Percentiles rank a stretch among this genome's conserved stretches.
Conservation (phyloP, 306 rosid species). For the Mimosa pudica region DNA sequence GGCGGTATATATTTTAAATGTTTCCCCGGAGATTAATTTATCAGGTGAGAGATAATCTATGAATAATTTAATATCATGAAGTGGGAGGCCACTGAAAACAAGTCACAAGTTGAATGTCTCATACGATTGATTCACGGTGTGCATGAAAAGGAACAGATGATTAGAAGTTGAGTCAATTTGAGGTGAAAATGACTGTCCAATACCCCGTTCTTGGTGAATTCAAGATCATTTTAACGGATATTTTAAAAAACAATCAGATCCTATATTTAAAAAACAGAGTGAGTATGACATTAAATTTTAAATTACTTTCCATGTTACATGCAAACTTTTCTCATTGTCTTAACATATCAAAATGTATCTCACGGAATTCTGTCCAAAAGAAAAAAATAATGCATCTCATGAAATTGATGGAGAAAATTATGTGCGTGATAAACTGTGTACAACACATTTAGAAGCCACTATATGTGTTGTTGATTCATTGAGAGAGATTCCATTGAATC, state of each 20-base stretch:
- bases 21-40: conserved; percentile 46
- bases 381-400: background rate
- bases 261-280: background rate
- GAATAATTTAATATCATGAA: conserved; percentile 30
- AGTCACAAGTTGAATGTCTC: conserved; percentile 29
- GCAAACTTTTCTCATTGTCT: background rate
- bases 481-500: background rate
- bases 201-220: too few species aligned
- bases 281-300: too few species aligned
- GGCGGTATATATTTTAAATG: conserved; percentile 26
- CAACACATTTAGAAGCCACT: background rate
- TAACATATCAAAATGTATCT: background rate
- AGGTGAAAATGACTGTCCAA: background rate
- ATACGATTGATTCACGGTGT: background rate
- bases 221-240: too few species aligned
- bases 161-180: background rate
- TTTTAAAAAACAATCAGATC: too few species aligned
- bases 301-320: background rate
- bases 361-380: too few species aligned
- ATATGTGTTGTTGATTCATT: background rate
- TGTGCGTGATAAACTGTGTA: background rate
- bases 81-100: conserved; percentile 32
- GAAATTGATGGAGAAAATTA: background rate
- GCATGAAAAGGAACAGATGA: background rate
- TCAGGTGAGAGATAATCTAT: conserved; percentile 44